Base-by-base conservation (phyloP, 768 basidiomycete genomes). In the Grammothele lineata region DNA sequence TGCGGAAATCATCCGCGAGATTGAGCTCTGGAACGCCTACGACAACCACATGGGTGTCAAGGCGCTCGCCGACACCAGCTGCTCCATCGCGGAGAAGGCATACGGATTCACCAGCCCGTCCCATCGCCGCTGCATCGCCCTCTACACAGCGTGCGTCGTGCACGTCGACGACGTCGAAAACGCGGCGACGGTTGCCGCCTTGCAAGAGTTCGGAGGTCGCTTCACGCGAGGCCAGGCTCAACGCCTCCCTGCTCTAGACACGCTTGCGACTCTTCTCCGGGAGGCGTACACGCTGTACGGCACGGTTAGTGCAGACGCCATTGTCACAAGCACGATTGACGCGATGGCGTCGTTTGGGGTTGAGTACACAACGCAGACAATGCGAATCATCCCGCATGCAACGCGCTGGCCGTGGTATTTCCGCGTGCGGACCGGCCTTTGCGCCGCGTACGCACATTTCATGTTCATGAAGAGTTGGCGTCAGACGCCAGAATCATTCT, bases 161-260 rank as follows among this genome's bases (percentile, higher is more conserved):
- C 67, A 57, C 33, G 46, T 68, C 19, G 74, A 76, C 52, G 73
- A 76, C 47, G n/a, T n/a, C n/a, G n/a, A n/a, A n/a, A 62, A 67
- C 45, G 41, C 47, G 12, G 50, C 43, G 7, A 49, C 59, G 5
- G 14, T 30, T 14, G 14, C 27, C 27, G 27, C 27, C 27, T 7
- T 72, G 8, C 57, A 62, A 17, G 47, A 51, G 15, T 76, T 76
- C 59, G 66, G 64, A 18, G 53, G 62, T 19, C 54, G 66, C 0
- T 69, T 74, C 38, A 25, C 66, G 1, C 32, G 35, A 6, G 58
- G 55, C 12, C 34, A 59, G 23, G 44, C 44, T 4, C 75, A 75
- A 33, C 60, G 40, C 2, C 61, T 64, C 35, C 51, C 48, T 0
- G 55, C 68, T 6, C 53, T 74, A 17, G 67, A 71, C 40, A 57